Evolutionary conservation across 2,329 filamentous ascomycete genomes (phyloP).

Genomic region (Alternaria consortialis): DNA sequence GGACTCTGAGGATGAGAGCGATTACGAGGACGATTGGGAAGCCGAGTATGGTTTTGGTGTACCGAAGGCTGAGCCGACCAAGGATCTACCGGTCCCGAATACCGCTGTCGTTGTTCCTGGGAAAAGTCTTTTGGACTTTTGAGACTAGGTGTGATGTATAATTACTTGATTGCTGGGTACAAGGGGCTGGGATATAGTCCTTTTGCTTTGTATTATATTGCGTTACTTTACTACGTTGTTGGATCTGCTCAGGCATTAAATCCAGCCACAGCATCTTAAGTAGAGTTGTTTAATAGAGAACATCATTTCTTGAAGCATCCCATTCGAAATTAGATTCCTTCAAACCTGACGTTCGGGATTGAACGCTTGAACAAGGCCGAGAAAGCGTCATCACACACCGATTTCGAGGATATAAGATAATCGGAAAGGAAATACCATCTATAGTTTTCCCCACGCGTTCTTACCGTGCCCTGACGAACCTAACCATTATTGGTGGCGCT

Average conservation of each 20-base stretch:
- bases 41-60: slow-evolving; percentile 14
- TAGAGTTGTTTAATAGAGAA: background rate
- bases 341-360: background rate
- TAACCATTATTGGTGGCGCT: slow-evolving; percentile 26
- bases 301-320: background rate
- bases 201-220: background rate
- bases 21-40: slow-evolving; percentile 21
- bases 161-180: no score
- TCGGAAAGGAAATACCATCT: background rate
- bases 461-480: slow-evolving; percentile 17
- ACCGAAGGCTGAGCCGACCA: background rate
- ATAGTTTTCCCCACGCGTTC: background rate
- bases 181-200: no score
- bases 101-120: slow-evolving; percentile 2
- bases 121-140: slow-evolving; percentile 14
- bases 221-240: background rate
- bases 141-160: background rate
- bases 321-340: background rate
- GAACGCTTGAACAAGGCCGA: background rate
- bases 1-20: slow-evolving; percentile 18
- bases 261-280: background rate
- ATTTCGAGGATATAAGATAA: background rate
- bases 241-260: background rate
- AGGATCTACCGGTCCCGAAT: background rate
- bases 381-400: background rate